Percentiles rank a stretch among this genome's conserved stretches.
Conservation (phyloP, 768 basidiomycete genomes). For the Suillus luteus region DNA sequence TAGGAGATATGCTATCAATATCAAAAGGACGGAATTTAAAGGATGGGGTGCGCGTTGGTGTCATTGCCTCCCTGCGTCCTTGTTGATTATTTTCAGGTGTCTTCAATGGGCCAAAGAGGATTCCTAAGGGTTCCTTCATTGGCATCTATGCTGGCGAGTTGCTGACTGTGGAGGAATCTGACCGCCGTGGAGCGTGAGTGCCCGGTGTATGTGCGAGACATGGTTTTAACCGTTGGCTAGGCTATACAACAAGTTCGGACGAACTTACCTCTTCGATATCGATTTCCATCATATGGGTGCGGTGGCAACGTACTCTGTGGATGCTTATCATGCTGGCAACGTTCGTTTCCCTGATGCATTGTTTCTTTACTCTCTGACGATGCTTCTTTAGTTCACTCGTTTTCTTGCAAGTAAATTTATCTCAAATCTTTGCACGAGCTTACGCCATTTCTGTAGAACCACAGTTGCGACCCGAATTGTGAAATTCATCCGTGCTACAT, state of each 20-base stretch:
- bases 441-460: slow-evolving; percentile 57
- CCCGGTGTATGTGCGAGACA: too few relatives aligned
- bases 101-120: slow-evolving; percentile 64
- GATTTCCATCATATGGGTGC: slow-evolving; percentile 71
- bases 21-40: slow-evolving; percentile 72
- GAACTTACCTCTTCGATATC: slow-evolving; percentile 81
- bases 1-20: slow-evolving; percentile 58
- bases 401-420: slow-evolving; percentile 61
- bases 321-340: slow-evolving; percentile 88
- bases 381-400: slow-evolving; percentile 72
- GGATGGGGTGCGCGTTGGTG: slow-evolving; percentile 72
- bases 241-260: slow-evolving; percentile 70
- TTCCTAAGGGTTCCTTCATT: slow-evolving; percentile 69
- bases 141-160: slow-evolving; percentile 89
- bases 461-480: slow-evolving; percentile 90
- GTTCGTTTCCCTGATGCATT: slow-evolving; percentile 44
- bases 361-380: neutral
- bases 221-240: slow-evolving; percentile 38
- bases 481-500: slow-evolving; percentile 71
- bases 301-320: slow-evolving; percentile 57
- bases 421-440: neutral
- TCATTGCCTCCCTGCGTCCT: neutral
- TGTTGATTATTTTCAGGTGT: slow-evolving; percentile 51
- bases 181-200: slow-evolving; percentile 66
- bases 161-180: slow-evolving; percentile 65